Conservation (phyloP, 176 grass and related monocot genomes). For the Hsuehochloa calcarea region DNA sequence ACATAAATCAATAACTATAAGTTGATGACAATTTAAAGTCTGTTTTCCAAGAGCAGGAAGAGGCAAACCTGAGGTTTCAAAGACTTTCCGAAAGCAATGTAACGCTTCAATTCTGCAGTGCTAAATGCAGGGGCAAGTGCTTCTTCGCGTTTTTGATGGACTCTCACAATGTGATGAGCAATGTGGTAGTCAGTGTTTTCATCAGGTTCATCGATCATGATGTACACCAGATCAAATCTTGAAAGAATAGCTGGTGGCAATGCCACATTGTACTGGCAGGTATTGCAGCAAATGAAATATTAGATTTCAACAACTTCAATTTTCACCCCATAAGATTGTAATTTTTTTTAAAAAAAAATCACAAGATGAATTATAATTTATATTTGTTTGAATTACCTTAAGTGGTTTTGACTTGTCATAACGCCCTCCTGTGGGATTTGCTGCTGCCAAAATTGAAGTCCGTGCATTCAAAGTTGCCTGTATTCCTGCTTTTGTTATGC, state of each 20-base stretch:
- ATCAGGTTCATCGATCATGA: conserved; percentile 99
- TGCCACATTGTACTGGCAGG: conserved; percentile 87
- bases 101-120: conserved; percentile 88
- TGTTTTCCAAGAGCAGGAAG: not conserved
- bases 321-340: conserved; percentile 15
- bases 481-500: conserved; percentile 99
- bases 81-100: conserved; percentile 78
- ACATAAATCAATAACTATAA: conserved; percentile 31
- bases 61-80: conserved; percentile 85
- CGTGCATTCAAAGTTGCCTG: conserved; percentile 95
- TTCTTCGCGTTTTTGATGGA: conserved; percentile 93
- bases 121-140: conserved; percentile 89
- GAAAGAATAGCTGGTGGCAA: conserved; percentile 95
- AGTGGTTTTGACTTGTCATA: conserved; percentile 97
- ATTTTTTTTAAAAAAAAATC: not conserved
- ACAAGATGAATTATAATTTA: not conserved
- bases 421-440: conserved; percentile 91
- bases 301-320: conserved; percentile 21
- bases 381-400: conserved; percentile 49
- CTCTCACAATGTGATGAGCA: conserved; percentile 97
- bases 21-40: not conserved
- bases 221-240: conserved; percentile 99
- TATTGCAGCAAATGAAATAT: conserved; percentile 29
- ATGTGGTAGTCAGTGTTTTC: conserved; percentile 98
- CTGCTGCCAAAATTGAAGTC: conserved; percentile 95